Base-by-base conservation (phyloP, 768 basidiomycete genomes). In the Suillus discolor region DNA sequence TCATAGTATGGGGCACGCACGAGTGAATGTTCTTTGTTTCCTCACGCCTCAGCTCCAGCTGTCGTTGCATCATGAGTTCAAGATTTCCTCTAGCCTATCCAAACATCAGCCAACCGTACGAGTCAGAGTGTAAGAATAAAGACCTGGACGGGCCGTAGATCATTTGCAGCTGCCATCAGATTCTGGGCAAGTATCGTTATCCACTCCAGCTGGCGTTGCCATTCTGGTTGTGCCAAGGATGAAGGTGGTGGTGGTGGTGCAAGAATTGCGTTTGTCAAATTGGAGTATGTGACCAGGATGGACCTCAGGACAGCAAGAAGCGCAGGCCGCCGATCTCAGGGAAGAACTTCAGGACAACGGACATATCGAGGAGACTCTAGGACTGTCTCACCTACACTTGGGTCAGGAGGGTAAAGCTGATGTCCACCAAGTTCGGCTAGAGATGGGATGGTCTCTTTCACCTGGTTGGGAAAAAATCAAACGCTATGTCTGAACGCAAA, bases 111-210 rank as follows among this genome's bases (percentile, higher is more conserved):
- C 41, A 39, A 31, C 23, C 20, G 31, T 38, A 55, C 34, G 31
- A 8, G 25, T 20, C 23, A 34, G 45, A 41, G 65, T 36, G 20
- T n/a, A 61, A 61, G 55, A 63, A 51, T 68, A 73, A 78, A 13
- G 31, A 89, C 93, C 84, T 96, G 94, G 6, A 95, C 91, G 1
- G 94, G 94, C 31, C 95, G 86, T 61, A 96, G 78, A 71, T 95
- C 94, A 72, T 97, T 97, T 44, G 92, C 92, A 20, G 92, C 91
- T 16, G 90, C 92, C 87, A 96, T 93, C 64, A 97, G 83, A 74
- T 96, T 97, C 75, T 93, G 91, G 8, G 87, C 87, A 62, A 94
- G 84, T 2, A 92, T 81, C 13, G 84, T 87, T 62, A 96, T 90
- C 91, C 94, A 94, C 72, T 93, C 91, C 2, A 91, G 81, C 63